Evolutionary conservation across 2,329 filamentous ascomycete genomes (phyloP).

Genomic region (Proliferodiscus dingleyae): DNA sequence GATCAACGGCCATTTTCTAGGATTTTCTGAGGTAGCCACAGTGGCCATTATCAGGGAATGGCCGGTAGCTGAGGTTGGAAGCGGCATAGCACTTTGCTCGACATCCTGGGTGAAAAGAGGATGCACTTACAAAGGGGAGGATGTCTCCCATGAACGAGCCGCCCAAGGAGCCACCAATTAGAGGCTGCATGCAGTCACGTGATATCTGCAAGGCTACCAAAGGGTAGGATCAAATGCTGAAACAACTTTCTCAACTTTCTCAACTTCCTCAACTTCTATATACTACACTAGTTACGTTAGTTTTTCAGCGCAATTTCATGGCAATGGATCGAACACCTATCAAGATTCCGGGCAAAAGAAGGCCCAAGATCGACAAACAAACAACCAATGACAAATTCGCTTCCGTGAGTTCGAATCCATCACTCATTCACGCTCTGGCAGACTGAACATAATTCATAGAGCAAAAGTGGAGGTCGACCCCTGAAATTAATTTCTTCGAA

Average conservation of each 20-base stretch:
- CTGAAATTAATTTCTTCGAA: conserved; percentile 7
- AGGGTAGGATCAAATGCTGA: neutral
- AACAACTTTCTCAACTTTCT: neutral
- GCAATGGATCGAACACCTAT: conserved; percentile 29
- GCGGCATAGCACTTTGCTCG: too few species aligned
- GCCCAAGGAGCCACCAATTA: too few species aligned
- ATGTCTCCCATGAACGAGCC: too few species aligned
- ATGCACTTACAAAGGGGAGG: too few species aligned
- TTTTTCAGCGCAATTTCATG: neutral
- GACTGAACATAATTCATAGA: neutral
- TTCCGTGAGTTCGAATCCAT: too few species aligned
- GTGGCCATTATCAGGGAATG: too few species aligned
- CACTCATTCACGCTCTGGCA: neutral
- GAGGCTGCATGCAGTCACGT: too few species aligned
- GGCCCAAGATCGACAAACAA: conserved; percentile 18
- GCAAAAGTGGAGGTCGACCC: conserved; percentile 14
- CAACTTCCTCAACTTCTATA: neutral
- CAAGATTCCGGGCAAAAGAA: conserved; percentile 28
- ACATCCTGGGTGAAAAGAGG: too few species aligned
- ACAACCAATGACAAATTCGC: neutral
- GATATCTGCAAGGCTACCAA: neutral
- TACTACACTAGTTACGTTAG: neutral
- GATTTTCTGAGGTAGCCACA: too few species aligned
- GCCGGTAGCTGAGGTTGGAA: too few species aligned
- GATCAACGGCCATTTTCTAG: too few species aligned